Evolutionary conservation across 2,329 filamentous ascomycete species (phyloP), one percentile per base, ranked within the genome.

Genomic region (Colletotrichum viniferum): DNA sequence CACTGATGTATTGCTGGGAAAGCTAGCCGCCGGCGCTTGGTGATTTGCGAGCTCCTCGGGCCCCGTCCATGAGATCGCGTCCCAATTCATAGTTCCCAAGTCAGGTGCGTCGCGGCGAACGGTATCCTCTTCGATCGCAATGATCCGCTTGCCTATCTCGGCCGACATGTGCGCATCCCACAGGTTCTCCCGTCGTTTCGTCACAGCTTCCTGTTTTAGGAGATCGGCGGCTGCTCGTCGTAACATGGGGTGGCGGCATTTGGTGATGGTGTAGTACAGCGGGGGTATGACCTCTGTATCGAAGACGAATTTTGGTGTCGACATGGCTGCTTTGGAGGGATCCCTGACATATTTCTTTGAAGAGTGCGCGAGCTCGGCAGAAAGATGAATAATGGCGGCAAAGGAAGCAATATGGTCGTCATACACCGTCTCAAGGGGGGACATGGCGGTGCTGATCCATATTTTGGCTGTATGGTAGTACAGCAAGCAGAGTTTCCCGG

Each of bases 201-300:
- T 78, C 64, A 83, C 79, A 58, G 82, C 77, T 4, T 82, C 79
- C 5, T 81, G 78, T 7, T 79, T 80, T 12, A 87, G 78, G 13
- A 87, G 80, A 14, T 81, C 78, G 0, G 87, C 78, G 0, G 86
- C 86, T 2, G 84, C 81, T 1, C 85, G 81, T 14, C 86, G 78
- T 6, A 87, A 80, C 18, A 84, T 78, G 0, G 83, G 88, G 72
- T 87, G 86, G 2, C 86, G 81, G 64, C 85, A 87, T 67, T 85
- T 86, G 43, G 80, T 78, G 1, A 80, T 82, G 8, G 84, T 83
- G 77, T 85, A 88, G 77, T 86, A 87, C 1, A 88, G 77, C 1
- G 86, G 84, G 0, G 85, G 83, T 30, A 87, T 81, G 1, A 87
- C 69, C 24, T 86, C 85, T 14, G 85, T 86, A 52, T 87, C 86